phyloP scores from a whole-genome alignment of 75 land plant species.

The Ceratopteris richardii region DNA sequence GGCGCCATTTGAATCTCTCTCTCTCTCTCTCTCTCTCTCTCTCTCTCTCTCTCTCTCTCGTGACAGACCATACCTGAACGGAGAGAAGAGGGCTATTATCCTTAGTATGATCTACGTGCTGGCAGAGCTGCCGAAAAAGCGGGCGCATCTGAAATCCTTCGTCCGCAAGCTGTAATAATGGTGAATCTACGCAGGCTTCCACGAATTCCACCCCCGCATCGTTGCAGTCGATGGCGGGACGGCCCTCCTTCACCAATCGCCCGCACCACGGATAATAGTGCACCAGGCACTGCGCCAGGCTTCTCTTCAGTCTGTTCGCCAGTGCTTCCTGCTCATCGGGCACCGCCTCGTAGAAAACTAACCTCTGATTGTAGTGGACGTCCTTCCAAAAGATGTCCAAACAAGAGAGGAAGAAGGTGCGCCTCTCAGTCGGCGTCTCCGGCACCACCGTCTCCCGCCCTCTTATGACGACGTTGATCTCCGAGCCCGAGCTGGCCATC shows the following conservation, averaged over 20 bases:
- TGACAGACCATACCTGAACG: conserved; percentile 2
- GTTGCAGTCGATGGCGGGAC: conserved; percentile 1
- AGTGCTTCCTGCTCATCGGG: not conserved
- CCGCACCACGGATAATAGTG: conserved; percentile 4
- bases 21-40: too few relatives aligned
- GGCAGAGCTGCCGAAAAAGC: not conserved
- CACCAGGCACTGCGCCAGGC: not conserved
- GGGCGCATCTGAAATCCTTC: not conserved
- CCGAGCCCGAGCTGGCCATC: too few relatives aligned
- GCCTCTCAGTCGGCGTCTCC: too few relatives aligned
- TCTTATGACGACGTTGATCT: too few relatives aligned
- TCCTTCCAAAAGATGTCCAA: not conserved
- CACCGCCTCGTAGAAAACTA: not conserved
- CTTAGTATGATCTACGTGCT: not conserved
- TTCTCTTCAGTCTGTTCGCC: not conserved
- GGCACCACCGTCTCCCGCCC: too few relatives aligned
- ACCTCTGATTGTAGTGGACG: not conserved
- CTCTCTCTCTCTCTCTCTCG: too few relatives aligned
- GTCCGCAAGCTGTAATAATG: not conserved
- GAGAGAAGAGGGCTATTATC: not conserved
- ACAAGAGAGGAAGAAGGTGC: not conserved
- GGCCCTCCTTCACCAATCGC: not conserved
- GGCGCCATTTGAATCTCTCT: too few relatives aligned
- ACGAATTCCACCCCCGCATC: conserved; percentile 1
- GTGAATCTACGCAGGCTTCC: not conserved